phyloP scores from a whole-genome alignment of 2,329 filamentous ascomycete species.

The Boeremia lycopersici region DNA sequence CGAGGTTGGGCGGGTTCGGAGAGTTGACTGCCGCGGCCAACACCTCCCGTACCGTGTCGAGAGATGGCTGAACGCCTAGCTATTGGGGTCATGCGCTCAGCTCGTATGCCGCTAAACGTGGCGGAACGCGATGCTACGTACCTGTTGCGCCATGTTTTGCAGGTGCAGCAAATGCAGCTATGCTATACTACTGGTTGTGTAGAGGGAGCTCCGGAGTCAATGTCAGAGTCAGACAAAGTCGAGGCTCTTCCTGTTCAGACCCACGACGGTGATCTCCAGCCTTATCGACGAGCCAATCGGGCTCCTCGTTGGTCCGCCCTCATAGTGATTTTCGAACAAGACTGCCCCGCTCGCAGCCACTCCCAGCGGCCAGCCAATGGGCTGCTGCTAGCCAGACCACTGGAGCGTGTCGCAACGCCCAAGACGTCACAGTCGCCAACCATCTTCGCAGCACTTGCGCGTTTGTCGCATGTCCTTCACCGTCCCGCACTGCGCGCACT shows the following conservation, averaged over 20 bases:
- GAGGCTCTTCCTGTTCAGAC: slow-evolving; percentile 16
- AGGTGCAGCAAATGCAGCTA: slow-evolving; percentile 7
- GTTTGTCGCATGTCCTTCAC: slow-evolving; percentile 14
- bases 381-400: background rate
- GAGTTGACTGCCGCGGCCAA: slow-evolving; percentile 58
- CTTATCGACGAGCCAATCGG: slow-evolving; percentile 13
- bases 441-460: slow-evolving; percentile 3
- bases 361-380: background rate
- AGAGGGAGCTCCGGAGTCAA: background rate
- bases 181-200: background rate
- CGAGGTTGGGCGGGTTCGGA: slow-evolving; percentile 72
- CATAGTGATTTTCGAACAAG: slow-evolving; percentile 10
- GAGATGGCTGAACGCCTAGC: slow-evolving; percentile 62
- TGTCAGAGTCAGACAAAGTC: slow-evolving; percentile 14
- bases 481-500: slow-evolving; percentile 6
- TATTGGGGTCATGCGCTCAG: slow-evolving; percentile 44
- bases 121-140: slow-evolving; percentile 15
- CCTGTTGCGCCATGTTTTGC: slow-evolving; percentile 34
- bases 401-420: slow-evolving; percentile 6
- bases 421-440: slow-evolving; percentile 19
- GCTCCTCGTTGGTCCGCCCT: slow-evolving; percentile 9
- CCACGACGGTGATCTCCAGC: slow-evolving; percentile 8
- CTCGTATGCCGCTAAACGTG: slow-evolving; percentile 14
- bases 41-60: slow-evolving; percentile 64
- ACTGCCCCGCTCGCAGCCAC: slow-evolving; percentile 6